Evolutionary conservation across 176 grass and related monocot genomes (phyloP).

Genomic region (Aegilops tauschii): DNA sequence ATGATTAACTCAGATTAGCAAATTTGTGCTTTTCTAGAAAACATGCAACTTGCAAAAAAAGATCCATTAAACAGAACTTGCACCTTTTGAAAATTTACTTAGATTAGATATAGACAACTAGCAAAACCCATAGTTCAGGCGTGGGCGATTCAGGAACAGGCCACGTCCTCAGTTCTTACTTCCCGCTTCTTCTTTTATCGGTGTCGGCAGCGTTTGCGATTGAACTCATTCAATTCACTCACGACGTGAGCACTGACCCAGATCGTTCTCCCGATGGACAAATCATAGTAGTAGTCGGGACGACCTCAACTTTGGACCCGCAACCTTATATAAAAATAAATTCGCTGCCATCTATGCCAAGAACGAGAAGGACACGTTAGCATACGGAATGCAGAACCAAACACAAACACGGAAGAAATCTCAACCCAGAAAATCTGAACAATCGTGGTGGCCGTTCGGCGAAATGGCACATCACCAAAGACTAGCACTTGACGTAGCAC

Average conservation of each 20-base stretch:
- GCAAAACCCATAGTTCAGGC: too few species aligned
- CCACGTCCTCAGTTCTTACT: background rate
- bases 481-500: background rate
- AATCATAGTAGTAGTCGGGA: background rate
- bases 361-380: background rate
- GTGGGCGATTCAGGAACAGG: background rate
- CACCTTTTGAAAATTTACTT: too few species aligned
- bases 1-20: too few species aligned
- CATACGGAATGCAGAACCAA: background rate
- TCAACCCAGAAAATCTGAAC: background rate
- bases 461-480: background rate
- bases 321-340: background rate
- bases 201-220: background rate
- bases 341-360: background rate
- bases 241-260: background rate
- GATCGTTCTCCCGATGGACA: background rate
- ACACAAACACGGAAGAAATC: background rate
- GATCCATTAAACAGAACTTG: too few species aligned
- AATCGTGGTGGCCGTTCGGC: background rate
- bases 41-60: too few species aligned
- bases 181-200: background rate
- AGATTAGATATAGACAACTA: too few species aligned
- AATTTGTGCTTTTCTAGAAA: too few species aligned
- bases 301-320: background rate
- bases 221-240: background rate